Evolutionary conservation across 129 eudicot genomes (phyloP), one percentile per base, ranked within the genome.

Genomic region (Flaveria trinervia): DNA sequence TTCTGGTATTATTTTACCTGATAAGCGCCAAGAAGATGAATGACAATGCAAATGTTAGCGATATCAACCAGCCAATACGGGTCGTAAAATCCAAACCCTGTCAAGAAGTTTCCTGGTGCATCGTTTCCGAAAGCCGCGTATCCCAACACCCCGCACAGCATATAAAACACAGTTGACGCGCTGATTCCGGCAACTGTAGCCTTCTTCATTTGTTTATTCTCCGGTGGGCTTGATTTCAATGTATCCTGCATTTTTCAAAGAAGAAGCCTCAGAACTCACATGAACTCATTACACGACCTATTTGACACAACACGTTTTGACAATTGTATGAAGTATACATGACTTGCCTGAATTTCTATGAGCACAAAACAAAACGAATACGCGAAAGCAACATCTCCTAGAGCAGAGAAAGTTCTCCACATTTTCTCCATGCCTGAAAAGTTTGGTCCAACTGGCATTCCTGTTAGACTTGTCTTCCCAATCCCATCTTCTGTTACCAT

Each of bases 11-110:
- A 61, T 22, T 51, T 71, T 89, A 89, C 97, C 93, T 92, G 97
- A 74, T 92, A 92, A 71, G 96, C 97, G 26, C 96, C 93, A 74
- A 87, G 75, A 44, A 92, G 91, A 72, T 92, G 97, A 45, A 92
- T 57, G 18, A 73, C 79, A 10, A 92, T 92, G 93, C 88, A 89
- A 18, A 89, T 54, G 36, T 92, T 92, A 17, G 88, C 97, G 2
- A 87, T 6, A 55, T 84, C 96, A 11, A 91, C 70, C 0, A 92
- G 86, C 97, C 97, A 92, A 67, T 76, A 92, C 14, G 97, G 96
- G 14, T 89, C 88, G 51, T 84, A 92, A 73, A 89, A 92, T 20
- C 97, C 96, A 20, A 89, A 92, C 48, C 96, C 97, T 4, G 96
- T 92, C 39, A 92, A 77, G 72, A 92, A 82, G 83, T 92, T 92